Evolutionary conservation across 495 filamentous ascomycete genomes (phyloP).

Genomic region (Hapsidospora chrysogenum): DNA sequence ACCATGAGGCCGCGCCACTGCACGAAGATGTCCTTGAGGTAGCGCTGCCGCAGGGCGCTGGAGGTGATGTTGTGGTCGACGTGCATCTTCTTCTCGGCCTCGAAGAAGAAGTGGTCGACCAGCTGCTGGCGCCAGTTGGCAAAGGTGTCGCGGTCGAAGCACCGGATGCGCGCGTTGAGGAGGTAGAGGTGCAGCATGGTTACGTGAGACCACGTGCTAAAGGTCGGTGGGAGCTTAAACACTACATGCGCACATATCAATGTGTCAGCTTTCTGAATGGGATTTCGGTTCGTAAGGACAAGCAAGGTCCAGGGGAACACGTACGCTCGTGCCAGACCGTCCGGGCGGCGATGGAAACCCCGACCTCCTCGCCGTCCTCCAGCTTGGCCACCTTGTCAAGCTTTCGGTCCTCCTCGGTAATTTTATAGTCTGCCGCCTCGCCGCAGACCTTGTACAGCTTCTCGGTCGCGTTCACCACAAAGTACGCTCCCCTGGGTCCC

Average conservation of each 20-base stretch:
- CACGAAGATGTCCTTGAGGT: constrained; percentile 79
- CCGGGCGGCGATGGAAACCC: constrained; percentile 41
- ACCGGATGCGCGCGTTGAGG: constrained; percentile 69
- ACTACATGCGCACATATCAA: too few species aligned
- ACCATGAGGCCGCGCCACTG: constrained; percentile 79
- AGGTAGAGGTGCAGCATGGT: constrained; percentile 94
- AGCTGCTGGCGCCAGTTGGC: constrained; percentile 24
- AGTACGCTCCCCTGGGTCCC: constrained; percentile 7
- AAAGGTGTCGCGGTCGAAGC: constrained; percentile 39
- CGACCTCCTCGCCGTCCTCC: constrained; percentile 59
- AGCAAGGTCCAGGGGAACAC: constrained; percentile 8
- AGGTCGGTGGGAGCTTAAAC: constrained; percentile 60
- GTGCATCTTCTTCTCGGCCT: constrained; percentile 75
- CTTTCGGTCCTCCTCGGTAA: constrained; percentile 38
- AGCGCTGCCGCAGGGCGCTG: constrained; percentile 53
- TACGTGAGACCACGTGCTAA: constrained; percentile 89
- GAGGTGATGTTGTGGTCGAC: constrained; percentile 48
- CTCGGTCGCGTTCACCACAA: constrained; percentile 44
- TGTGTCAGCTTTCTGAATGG: not conserved
- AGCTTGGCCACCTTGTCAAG: constrained; percentile 43
- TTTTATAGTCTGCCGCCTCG: constrained; percentile 55
- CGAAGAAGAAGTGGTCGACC: constrained; percentile 90
- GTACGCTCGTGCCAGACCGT: constrained; percentile 65
- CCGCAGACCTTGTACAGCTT: constrained; percentile 51
- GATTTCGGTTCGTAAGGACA: not conserved